A percentile compares a stretch with the other conserved stretches of the same genome.
Evolutionary conservation across 108 stramenopile species (phyloP).

Genomic region (Nitzschia inconspicua): DNA sequence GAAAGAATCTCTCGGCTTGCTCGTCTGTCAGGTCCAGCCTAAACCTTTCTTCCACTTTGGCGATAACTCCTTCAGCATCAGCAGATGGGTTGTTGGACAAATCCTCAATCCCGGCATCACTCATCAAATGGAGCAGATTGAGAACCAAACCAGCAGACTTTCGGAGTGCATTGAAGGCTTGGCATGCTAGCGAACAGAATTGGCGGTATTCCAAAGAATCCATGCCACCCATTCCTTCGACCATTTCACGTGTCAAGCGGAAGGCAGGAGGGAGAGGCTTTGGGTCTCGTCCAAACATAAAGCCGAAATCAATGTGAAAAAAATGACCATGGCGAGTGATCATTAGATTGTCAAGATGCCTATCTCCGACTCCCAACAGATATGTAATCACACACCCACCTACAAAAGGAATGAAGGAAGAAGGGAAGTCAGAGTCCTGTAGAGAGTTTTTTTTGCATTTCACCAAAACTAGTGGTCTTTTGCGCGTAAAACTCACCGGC

Average conservation of each 20-base stretch:
- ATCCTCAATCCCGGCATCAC: constrained; percentile 96
- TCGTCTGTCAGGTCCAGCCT: constrained; percentile 92
- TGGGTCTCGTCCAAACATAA: constrained; percentile 87
- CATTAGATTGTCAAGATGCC: constrained; percentile 85
- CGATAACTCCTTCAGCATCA: constrained; percentile 85
- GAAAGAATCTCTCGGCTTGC: constrained; percentile 91
- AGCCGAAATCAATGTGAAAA: constrained; percentile 87
- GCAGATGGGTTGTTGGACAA: constrained; percentile 89
- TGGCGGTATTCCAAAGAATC: constrained; percentile 87
- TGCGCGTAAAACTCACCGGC: constrained; percentile 91
- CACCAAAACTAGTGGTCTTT: no score
- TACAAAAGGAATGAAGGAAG: neutral
- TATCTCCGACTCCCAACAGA: constrained; percentile 87
- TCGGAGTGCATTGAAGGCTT: constrained; percentile 93
- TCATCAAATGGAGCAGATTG: constrained; percentile 95
- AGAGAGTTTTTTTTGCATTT: no score
- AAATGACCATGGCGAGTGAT: constrained; percentile 75
- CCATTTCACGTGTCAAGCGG: constrained; percentile 90
- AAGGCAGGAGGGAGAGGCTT: constrained; percentile 96
- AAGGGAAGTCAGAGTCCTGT: no score
- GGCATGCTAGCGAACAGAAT: constrained; percentile 93
- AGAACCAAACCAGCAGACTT: constrained; percentile 95
- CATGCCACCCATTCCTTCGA: constrained; percentile 94
- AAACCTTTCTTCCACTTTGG: constrained; percentile 93
- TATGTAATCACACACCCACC: constrained; percentile 94